Conservation (phyloP, 306 rosid genomes). For the Notholithocarpus densiflorus region DNA sequence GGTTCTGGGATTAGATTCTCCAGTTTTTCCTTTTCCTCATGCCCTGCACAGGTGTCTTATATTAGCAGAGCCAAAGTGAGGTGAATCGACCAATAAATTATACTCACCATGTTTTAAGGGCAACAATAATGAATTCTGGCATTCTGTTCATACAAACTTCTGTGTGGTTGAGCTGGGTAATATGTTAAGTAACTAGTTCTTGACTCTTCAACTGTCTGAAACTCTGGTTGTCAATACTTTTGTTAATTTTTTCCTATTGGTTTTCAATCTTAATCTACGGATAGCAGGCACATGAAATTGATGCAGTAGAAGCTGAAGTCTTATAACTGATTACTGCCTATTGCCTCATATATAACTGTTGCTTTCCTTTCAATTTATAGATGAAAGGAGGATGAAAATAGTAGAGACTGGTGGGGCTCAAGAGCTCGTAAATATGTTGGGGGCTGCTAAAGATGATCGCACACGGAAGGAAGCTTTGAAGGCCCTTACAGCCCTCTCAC, state of each 20-base stretch:
- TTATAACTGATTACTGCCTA: slow-evolving; percentile 8
- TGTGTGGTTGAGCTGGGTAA: neutral
- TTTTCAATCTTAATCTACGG: neutral
- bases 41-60: neutral
- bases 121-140: slow-evolving; percentile 1
- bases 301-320: slow-evolving; percentile 2
- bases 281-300: slow-evolving; percentile 8
- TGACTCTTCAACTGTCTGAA: neutral
- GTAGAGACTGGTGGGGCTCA: slow-evolving; percentile 74
- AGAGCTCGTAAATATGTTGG: slow-evolving; percentile 75
- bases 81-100: neutral
- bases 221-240: slow-evolving; percentile 4
- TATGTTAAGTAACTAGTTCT: neutral
- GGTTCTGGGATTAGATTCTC: slow-evolving; percentile 8
- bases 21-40: neutral
- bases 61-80: neutral
- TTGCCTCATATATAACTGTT: slow-evolving; percentile 6
- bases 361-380: slow-evolving; percentile 32
- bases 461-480: slow-evolving; percentile 84
- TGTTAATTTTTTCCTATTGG: neutral
- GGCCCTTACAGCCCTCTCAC: slow-evolving; percentile 70
- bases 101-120: neutral
- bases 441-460: slow-evolving; percentile 77
- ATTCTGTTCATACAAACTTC: neutral
- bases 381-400: slow-evolving; percentile 76